Percentiles rank a stretch among this genome's conserved stretches.
These are phyloP conservation scores for Isochrysis galbana DNA, from an alignment of 78 protist species.

Conservation along the genomic window DNA sequence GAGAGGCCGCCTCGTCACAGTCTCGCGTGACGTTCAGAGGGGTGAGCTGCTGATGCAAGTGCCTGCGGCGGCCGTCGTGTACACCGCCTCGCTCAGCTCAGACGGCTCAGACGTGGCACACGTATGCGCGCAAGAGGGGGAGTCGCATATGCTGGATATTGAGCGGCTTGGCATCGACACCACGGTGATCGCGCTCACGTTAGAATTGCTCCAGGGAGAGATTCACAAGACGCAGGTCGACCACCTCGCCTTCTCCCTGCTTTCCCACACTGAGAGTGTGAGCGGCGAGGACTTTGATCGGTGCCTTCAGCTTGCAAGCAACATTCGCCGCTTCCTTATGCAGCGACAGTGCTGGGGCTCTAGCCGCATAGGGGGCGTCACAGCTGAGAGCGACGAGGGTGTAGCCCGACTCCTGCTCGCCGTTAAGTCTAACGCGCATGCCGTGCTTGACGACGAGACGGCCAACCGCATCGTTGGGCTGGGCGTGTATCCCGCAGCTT, in stretches of 20 bases:
- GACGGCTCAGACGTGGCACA: background rate
- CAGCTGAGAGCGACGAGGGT: background rate
- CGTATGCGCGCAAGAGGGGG: background rate
- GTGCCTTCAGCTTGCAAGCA: background rate
- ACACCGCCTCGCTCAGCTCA: background rate
- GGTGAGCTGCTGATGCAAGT: background rate
- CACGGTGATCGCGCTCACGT: background rate
- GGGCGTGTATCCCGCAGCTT: background rate
- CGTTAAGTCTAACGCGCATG: background rate
- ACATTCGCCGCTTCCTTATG: no score
- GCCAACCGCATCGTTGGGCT: background rate
- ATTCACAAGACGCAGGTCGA: background rate
- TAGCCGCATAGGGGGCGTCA: background rate
- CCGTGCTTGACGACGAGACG: background rate
- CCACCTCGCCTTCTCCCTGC: background rate
- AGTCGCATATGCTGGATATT: background rate
- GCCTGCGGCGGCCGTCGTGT: background rate
- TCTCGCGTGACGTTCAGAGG: background rate
- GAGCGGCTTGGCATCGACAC: background rate
- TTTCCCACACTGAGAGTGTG: background rate
- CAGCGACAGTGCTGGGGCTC: background rate
- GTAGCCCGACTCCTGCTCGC: background rate
- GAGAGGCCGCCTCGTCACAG: background rate
- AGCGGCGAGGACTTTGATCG: background rate
- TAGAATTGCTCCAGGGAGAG: background rate